Conservation (phyloP, 2,329 filamentous ascomycete genomes). For the Bipolaris gigantea region DNA sequence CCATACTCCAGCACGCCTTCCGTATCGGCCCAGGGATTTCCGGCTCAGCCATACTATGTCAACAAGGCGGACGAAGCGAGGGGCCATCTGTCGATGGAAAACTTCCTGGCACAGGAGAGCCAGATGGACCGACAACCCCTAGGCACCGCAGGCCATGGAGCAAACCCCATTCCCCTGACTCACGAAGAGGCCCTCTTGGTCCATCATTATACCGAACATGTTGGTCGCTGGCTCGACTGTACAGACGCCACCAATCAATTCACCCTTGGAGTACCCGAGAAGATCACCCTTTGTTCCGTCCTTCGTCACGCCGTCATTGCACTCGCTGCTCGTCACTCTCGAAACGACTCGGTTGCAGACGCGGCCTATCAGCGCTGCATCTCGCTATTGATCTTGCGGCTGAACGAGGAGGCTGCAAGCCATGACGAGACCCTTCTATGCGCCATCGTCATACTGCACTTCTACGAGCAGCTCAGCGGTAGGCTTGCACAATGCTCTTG, state of each 20-base stretch:
- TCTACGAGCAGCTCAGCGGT: conserved; percentile 39
- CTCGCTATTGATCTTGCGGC: conserved; percentile 33
- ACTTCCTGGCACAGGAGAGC: conserved; percentile 9
- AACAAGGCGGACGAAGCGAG: conserved; percentile 2
- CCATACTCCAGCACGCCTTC: conserved; percentile 17
- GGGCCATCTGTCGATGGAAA: conserved; percentile 16
- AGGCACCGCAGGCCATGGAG: conserved; percentile 3
- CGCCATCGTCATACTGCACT: conserved; percentile 38
- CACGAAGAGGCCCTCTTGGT: conserved; percentile 32
- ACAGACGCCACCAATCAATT: conserved; percentile 38
- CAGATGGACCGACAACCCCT: neutral
- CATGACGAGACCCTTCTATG: conserved; percentile 37
- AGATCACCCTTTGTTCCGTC: conserved; percentile 32
- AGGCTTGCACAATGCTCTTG: neutral
- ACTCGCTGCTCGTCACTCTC: conserved; percentile 34
- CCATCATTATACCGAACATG: conserved; percentile 35
- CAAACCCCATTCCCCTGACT: conserved; percentile 18
- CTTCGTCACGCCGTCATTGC: conserved; percentile 35
- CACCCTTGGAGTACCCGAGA: conserved; percentile 32
- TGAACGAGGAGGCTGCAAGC: conserved; percentile 29
- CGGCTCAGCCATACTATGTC: conserved; percentile 14
- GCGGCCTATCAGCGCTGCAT: conserved; percentile 36
- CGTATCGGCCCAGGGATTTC: conserved; percentile 17
- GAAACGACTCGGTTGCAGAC: conserved; percentile 24
- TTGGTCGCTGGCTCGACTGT: conserved; percentile 39